Base-by-base conservation (phyloP, 2,329 filamentous ascomycete species). In the Drechslerella dactyloides region DNA sequence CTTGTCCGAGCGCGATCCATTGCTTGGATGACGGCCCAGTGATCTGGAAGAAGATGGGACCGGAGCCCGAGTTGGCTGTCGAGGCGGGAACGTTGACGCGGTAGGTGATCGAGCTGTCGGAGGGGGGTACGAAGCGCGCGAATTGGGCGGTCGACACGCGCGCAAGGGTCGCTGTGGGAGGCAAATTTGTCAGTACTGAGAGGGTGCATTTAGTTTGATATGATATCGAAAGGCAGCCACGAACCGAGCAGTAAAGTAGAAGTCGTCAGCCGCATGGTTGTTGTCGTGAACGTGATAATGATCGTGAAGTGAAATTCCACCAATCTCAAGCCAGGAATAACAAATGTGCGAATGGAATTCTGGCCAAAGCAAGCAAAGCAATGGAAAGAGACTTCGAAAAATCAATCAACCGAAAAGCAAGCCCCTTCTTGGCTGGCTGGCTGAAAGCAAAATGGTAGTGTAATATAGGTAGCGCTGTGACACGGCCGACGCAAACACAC, bases 1-100 rank as follows among this genome's bases (percentile, higher is more conserved):
- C 82, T 65, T 82, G 79, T 0, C 82, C 82, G 10, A 82, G 77
- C 1, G 78, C 81, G 13, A 82, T 79, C 82, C 82, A 83, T 68
- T 33, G 27, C 51, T 70, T 70, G 5, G 37, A 33, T 1, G 58
- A 44, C 3, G 66, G 66, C 10, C 59, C 66, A 7, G 48, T 37
- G n/a, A 70, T 52, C 59, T 70, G 66, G 27, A 70, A 64, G 23
- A 54, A 70, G 13, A 70, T 55, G 1, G 66, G 50, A 13, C 66
- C 66, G 7, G 66, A 64, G 48, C 59, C 59, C n/a, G 66, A 70
- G 30, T 10, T 27, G 6, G 66, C 53, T 8, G 66, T 70, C 17
- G 54, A 51, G 23, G 17, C 21, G 19, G 66, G 66, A 30, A 70
- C 51, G 54, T 60, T 70, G 21, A 70, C 37, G 2, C 58, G 50